These are phyloP conservation scores for Papiliotrema fonsecae DNA, from an alignment of 1,284 basidiomycete species.

Conservation along the genomic window DNA sequence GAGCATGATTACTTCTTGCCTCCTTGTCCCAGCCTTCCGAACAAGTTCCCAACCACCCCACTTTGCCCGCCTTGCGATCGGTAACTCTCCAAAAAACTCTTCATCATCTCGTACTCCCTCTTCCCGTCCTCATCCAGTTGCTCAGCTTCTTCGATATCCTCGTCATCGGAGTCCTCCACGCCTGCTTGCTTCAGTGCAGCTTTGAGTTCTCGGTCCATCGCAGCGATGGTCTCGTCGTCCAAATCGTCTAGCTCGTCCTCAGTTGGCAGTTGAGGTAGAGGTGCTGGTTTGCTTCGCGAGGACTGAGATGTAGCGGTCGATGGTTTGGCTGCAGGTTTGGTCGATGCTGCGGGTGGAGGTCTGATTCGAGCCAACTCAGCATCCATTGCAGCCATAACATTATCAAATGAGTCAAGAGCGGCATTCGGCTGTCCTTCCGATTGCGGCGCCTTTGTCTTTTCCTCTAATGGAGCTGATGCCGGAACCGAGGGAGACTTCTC, in stretches of 20 bases:
- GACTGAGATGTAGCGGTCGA: background rate
- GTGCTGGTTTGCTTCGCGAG: conserved; percentile 7
- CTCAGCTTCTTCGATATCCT: conserved; percentile 48
- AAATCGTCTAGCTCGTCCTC: conserved; percentile 51
- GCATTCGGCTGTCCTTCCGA: conserved; percentile 48
- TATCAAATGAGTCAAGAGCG: conserved; percentile 83
- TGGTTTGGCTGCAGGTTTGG: background rate
- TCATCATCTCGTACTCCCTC: conserved; percentile 82
- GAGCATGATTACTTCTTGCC: conserved; percentile 9
- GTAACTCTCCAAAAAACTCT: conserved; percentile 91
- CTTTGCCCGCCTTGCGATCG: conserved; percentile 78
- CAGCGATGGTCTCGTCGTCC: conserved; percentile 42
- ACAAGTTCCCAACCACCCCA: conserved; percentile 83
- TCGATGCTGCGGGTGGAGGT: background rate
- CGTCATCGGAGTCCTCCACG: conserved; percentile 53
- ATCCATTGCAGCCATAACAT: conserved; percentile 93
- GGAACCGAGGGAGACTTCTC: background rate
- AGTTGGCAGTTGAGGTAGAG: conserved; percentile 36
- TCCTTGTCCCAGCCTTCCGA: conserved; percentile 63
- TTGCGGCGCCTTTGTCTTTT: background rate
- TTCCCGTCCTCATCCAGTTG: conserved; percentile 46
- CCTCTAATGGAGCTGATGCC: background rate
- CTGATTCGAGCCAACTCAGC: conserved; percentile 57
- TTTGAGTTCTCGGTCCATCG: conserved; percentile 8
- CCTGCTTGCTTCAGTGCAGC: conserved; percentile 14